phyloP scores from a whole-genome alignment of 768 basidiomycete genomes.

The Agaricus subrufescens region DNA sequence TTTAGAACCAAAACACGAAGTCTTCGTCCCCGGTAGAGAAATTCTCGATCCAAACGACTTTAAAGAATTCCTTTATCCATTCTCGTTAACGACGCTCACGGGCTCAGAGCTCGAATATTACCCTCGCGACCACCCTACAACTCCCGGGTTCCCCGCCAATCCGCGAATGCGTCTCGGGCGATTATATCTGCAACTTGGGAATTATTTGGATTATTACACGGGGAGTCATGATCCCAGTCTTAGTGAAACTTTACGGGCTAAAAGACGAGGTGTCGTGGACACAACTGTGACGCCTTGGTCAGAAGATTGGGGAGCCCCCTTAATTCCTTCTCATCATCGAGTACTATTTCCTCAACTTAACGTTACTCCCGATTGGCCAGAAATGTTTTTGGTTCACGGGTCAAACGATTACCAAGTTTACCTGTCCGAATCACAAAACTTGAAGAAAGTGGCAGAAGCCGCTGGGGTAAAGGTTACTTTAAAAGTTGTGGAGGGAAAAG shows the following conservation, averaged over 20 bases:
- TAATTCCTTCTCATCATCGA: constrained; percentile 25
- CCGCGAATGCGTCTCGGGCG: constrained; percentile 55
- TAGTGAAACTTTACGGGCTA: constrained; percentile 34
- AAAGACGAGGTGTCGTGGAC: constrained; percentile 8
- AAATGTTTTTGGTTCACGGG: constrained; percentile 44
- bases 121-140: constrained; percentile 31
- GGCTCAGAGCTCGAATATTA: constrained; percentile 47
- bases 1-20: constrained; percentile 38
- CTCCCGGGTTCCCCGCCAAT: constrained; percentile 58
- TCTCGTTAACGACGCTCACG: constrained; percentile 20
- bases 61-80: constrained; percentile 43
- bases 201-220: constrained; percentile 55
- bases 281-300: background rate
- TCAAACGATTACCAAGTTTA: constrained; percentile 42
- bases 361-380: constrained; percentile 35
- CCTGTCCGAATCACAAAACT: constrained; percentile 31
- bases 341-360: constrained; percentile 43
- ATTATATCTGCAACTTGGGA: constrained; percentile 56
- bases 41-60: constrained; percentile 46
- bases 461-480: constrained; percentile 24
- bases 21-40: constrained; percentile 54
- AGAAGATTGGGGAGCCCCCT: constrained; percentile 1
- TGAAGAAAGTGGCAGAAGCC: constrained; percentile 24
- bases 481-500: constrained; percentile 24
- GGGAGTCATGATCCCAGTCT: constrained; percentile 42